These are phyloP conservation scores for Boletus rubescentipes DNA, from an alignment of 768 basidiomycete species.

Conservation along the genomic window DNA sequence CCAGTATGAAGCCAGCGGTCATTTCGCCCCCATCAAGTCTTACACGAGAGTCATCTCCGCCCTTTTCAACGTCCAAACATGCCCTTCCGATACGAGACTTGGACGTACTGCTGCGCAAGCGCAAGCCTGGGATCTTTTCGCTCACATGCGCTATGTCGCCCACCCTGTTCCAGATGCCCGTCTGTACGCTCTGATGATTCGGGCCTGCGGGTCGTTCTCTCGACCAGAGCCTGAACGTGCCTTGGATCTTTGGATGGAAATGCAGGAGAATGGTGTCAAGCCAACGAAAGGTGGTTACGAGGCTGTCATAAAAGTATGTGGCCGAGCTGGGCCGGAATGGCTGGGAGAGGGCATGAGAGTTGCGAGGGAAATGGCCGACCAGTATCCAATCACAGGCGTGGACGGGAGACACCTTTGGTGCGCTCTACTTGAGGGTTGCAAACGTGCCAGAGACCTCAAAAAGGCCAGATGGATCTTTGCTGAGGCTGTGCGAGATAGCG, in stretches of 20 bases:
- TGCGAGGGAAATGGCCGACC: conserved; percentile 84
- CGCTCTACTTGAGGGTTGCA: conserved; percentile 88
- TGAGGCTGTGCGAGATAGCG: conserved; percentile 51
- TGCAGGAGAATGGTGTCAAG: conserved; percentile 70
- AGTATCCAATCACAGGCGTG: conserved; percentile 39
- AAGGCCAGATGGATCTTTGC: conserved; percentile 89
- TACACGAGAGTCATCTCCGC: conserved; percentile 69
- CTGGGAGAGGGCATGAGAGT: conserved; percentile 83
- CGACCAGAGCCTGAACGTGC: conserved; percentile 85
- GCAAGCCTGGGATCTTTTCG: conserved; percentile 91
- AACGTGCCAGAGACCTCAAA: conserved; percentile 78
- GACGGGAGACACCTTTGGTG: conserved; percentile 65
- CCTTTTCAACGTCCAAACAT: conserved; percentile 48
- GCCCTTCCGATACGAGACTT: conserved; percentile 22
- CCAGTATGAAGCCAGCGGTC: conserved; percentile 61
- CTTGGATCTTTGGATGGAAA: conserved; percentile 89
- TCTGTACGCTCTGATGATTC: conserved; percentile 85
- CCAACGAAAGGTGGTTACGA: conserved; percentile 75
- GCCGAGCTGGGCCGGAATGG: conserved; percentile 62
- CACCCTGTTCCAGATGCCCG: conserved; percentile 74
- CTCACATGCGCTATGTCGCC: conserved; percentile 95
- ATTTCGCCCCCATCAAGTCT: conserved; percentile 67
- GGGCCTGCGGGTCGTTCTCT: conserved; percentile 66
- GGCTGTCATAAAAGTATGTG: conserved; percentile 81
- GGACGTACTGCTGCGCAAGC: conserved; percentile 53